Conservation (phyloP, 331 rosid genomes). For the Quercus phellos region DNA sequence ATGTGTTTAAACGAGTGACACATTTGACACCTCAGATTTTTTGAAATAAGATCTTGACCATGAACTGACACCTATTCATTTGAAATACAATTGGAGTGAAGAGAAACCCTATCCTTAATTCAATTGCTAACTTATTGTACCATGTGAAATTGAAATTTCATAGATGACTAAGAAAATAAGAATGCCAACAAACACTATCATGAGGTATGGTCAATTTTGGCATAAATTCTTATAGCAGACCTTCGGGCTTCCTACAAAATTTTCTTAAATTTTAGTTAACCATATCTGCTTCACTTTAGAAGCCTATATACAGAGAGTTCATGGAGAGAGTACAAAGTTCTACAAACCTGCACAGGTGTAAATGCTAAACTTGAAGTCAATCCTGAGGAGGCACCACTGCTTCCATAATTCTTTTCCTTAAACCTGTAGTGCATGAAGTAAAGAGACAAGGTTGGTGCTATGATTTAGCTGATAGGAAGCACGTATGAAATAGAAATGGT, state of each 20-base stretch:
- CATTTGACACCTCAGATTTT: not conserved
- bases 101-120: not conserved
- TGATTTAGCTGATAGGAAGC: not conserved
- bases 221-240: not conserved
- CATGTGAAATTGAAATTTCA: not conserved
- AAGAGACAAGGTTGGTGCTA: not conserved
- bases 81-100: not conserved
- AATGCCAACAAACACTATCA: not conserved
- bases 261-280: not conserved
- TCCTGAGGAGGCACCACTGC: slow-evolving; percentile 92
- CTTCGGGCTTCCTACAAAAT: not conserved
- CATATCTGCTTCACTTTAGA: not conserved
- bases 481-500: not conserved
- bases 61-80: not conserved
- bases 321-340: not conserved
- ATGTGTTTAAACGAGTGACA: not conserved
- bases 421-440: slow-evolving; percentile 46
- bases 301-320: not conserved
- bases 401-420: slow-evolving; percentile 76
- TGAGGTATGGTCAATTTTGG: not conserved
- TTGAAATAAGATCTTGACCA: not conserved
- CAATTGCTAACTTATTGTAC: not conserved
- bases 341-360: slow-evolving; percentile 86
- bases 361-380: slow-evolving; percentile 87
- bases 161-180: not conserved